Base-by-base conservation (phyloP, 2,329 filamentous ascomycete genomes). In the Exophiala spinifera region DNA sequence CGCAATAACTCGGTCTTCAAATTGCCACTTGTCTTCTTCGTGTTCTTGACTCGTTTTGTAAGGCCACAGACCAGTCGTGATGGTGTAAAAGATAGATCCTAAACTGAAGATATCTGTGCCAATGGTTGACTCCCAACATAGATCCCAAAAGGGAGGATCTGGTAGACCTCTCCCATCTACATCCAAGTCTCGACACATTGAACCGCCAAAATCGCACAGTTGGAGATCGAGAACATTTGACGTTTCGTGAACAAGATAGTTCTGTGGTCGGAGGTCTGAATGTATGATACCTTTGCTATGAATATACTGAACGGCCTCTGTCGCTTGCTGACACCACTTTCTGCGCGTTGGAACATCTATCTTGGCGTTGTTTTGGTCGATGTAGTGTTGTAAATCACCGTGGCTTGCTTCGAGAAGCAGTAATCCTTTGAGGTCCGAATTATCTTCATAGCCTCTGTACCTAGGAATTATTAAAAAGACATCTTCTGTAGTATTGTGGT, bases 161-260 rank as follows among this genome's bases (percentile, higher is more conserved):
- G 66, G 66, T n/a, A 69, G 61, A 46, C 56, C 54, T 49, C 23
- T 48, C 14, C 50, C 50, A 49, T 67, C 63, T 17, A 68, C 55
- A 36, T 59, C 63, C 3, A 67, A 58, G 20, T 67, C 64, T 33
- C 65, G 65, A 56, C 63, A 69, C 46, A 56, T 61, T 8, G 65
- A 68, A 33, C 68, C 66, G 39, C 67, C 64, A 69, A 70, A 53
- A 57, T 70, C 68, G 57, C 64, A 68, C 47, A 71, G 64, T 57
- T 59, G 60, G 39, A 71, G 50, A 60, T 69, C 62, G 37, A 64
- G 59, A 45, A 62, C 60, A 31, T 49, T 21, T 17, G 46, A 46
- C 23, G 58, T 64, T 31, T 52, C 58, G 55, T 71, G 63, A 20
- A 71, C 61, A 15, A 71, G 62, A 36, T 67, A 63, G 48, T 70